Evolutionary conservation across 345 rosid genomes (phyloP), one percentile per base, ranked within the genome.

Genomic region (Acer saccharum): DNA sequence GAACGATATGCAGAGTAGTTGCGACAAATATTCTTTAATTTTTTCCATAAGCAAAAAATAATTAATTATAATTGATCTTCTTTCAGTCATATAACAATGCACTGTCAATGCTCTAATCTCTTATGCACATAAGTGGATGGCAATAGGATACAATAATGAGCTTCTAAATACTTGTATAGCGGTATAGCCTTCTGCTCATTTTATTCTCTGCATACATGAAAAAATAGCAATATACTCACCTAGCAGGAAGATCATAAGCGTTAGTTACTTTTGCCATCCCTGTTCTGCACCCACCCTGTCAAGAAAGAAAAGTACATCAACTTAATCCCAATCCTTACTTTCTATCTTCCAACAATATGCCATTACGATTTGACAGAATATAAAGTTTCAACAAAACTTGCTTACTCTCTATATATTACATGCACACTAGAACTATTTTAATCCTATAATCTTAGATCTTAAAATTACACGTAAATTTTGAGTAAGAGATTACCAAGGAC

Each of bases 201-300:
- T 23, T 61, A 20, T 44, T 65, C 65, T 57, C 77, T 74, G 32
- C 27, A 43, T 52, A 66, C 79, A 68, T 71, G 18, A 41, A 69
- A 66, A 68, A 23, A 35, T 17, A 41, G 50, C 62, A 55, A 55
- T 48, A 72, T 72, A 80, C 91, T 18, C 68, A 97, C 99, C 99
- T 94, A 76, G 95, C 91, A 43, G 99, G 99, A 82, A 97, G 94
- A 83, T 94, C 94, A 89, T 94, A 93, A 39, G 98, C 98, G 85
- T 86, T 88, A 69, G 99, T 97, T 84, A 89, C 90, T 87, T 94
- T 97, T 1, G 97, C 98, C 98, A 90, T 91, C 79, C 99, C 99
- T 27, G 99, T 97, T 73, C 98, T 86, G 88, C 98, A 94, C 72
- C 98, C 99, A 77, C 98, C 98, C 99, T 96, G 85, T 68, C 76